Evolutionary conservation across 1,284 basidiomycete genomes (phyloP), one percentile per base, ranked within the genome.

Genomic region (Cutaneotrichosporon sp.): DNA sequence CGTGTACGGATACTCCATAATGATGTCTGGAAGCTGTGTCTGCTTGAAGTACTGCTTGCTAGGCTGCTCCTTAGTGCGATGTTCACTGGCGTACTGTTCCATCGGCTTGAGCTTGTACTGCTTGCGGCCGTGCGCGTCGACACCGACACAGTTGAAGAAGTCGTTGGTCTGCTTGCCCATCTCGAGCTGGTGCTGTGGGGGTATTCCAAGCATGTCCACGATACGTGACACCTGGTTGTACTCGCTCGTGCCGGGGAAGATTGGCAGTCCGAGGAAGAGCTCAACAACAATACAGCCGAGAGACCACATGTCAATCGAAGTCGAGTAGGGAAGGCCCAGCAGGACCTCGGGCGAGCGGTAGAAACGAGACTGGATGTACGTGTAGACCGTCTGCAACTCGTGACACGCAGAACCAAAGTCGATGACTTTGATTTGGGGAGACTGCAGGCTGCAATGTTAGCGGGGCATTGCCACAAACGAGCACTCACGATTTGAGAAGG

Each of bases 281-380:
- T 99, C 94, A 35, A 97, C 94, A 3, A 93, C 94, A 59, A 99
- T 98, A 78, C 96, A 99, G 4, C 96, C 96, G n/a, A 98, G 86
- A 43, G 91, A 96, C 96, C 96, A 99, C 84, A 98, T 86, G 73
- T 99, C 96, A 61, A 99, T 85, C 1, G 90, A 81, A 14, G 91
- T 85, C 29, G 87, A 93, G 75, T 99, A 98, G 4, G 93, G 86
- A 68, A 97, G 83, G 20, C 93, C 93, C 20, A 99, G 80, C 14
- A 99, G 80, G 24, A 99, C 96, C 77, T 99, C 96, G 5, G 94
- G 96, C 4, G 90, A 96, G 35, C 96, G 88, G 72, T 99, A 99
- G 78, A 98, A 98, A 45, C 94, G 84, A 9, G 93, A 97, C 72
- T 98, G 94, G 71, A 99, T 98, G 76, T 99, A 99, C 2, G 96